Base-by-base conservation (phyloP, 495 filamentous ascomycete genomes). In the Cryomyces minteri region DNA sequence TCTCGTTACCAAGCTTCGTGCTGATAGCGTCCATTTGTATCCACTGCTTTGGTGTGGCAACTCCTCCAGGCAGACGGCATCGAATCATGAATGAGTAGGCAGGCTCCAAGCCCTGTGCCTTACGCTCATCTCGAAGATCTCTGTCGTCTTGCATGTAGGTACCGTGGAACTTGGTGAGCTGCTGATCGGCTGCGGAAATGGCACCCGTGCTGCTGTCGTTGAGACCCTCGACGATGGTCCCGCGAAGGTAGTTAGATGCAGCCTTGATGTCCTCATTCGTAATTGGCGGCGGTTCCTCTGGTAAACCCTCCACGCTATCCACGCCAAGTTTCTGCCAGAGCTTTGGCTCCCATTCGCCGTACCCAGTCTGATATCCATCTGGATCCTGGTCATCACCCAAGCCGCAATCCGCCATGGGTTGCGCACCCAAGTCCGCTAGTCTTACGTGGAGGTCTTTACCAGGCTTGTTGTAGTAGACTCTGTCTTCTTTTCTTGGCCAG, bases 131-230 rank as follows among this genome's bases (percentile, higher is more conserved):
- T 40, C 90, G 80, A 46, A 98, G 62, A 70, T 98, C 90, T 48
- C 90, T 82, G 58, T 98, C 92, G 57, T 98, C 90, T 55, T 98
- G 90, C 88, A 96, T 94, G 61, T 98, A 98, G 0, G 92, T 98
- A 52, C 90, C 90, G 63, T 98, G 90, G 73, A 98, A 98, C 65
- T 98, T 98, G 53, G 90, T 96, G 44, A 98, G 69, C 63, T 96
- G 90, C 58, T 74, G 68, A 57, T 98, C 88, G 32, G 70, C 70
- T 14, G 90, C 85, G 6, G 82, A 84, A 52, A 98, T 94, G 41
- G 92, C 87, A 14, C 76, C 84, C 39, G 90, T 98, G 39, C 70
- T 78, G 31, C 74, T 67, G 60, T 98, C 92, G 38, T 71, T 64
- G 43, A 98, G 70, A 45, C 87, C 90, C 62, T 98, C 88, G 3